Base-by-base conservation (phyloP, 768 basidiomycete genomes). In the Glaciozyma martinii region DNA sequence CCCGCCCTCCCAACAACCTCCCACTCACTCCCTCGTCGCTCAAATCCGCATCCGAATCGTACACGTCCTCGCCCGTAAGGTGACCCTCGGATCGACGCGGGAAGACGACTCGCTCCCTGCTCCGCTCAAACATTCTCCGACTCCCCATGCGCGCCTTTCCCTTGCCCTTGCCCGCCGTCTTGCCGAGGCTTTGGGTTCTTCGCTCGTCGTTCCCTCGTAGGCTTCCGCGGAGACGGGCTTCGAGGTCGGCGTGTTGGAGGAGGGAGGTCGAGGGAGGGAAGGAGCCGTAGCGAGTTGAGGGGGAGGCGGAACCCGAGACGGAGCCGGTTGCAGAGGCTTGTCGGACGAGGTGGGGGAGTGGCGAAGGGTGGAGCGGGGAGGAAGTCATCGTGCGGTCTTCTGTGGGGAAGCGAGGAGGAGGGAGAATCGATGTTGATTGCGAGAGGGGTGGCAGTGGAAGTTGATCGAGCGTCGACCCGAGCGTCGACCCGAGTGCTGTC, bases 231-330 rank as follows among this genome's bases (percentile, higher is more conserved):
- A 46, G 40, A 40, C 44, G 15, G 7, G 7, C 9, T 13, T 33
- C 21, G 18, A 37, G 18, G 13, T 18, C 30, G 30, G 12, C 46
- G 10, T 37, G 19, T 5, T 18, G 10, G 49, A 23, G 47, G 23
- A 15, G 27, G 8, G 8, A 19, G n/a, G 29, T 61, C n/a, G 9
- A 37, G 16, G 66, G 66, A 12, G 66, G 66, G 66, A 67, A 67
- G 37, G 59, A 60, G 12, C 66, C 66, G 59, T 67, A 67, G 23
- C 40, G 18, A 9, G 66, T 63, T 4, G 58, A 52, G 8, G 66
- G 66, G 29, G 53, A 44, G 1, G 66, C 66, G 5, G 62, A 63
- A 3, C 66, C 66, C 25, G 59, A 60, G 1, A 23, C 13, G 5
- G 62, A 54, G 3, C 66, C 66, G 1, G 66, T 66, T 23, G 18